Percentiles rank a stretch among this genome's conserved stretches.
Evolutionary conservation across 176 grass and related monocot genomes (phyloP).

Genomic region (Ensete glaucum): DNA sequence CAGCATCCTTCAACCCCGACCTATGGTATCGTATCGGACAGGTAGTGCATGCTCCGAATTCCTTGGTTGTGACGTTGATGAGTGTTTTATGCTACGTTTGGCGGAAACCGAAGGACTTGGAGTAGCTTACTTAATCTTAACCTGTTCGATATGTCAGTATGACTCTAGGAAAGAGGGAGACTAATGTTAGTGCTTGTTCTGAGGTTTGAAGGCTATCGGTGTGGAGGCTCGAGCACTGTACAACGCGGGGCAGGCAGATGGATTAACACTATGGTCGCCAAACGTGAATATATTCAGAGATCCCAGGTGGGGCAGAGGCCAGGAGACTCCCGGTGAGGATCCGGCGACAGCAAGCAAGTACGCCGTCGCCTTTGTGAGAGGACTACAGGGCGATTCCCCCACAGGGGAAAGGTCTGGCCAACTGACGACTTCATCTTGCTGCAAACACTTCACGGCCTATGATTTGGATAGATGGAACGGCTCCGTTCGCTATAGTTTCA

Average conservation of each 20-base stretch:
- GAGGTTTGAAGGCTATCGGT: too few species aligned
- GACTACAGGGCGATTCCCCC: constrained; percentile 61
- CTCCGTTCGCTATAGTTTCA: constrained; percentile 49
- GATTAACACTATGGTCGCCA: constrained; percentile 80
- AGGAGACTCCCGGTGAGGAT: constrained; percentile 53
- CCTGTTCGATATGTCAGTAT: neutral
- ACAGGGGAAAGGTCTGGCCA: constrained; percentile 32
- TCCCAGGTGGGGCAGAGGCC: constrained; percentile 54
- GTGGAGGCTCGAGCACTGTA: too few species aligned
- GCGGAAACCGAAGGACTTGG: too few species aligned
- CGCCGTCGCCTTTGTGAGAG: constrained; percentile 70
- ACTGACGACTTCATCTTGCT: constrained; percentile 85
- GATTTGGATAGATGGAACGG: constrained; percentile 84
- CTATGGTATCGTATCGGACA: constrained; percentile 88
- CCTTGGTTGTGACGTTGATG: too few species aligned
- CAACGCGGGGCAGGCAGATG: constrained; percentile 74
- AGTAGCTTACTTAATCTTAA: too few species aligned
- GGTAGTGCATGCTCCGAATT: constrained; percentile 18
- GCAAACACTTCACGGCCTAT: constrained; percentile 94
- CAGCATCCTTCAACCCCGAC: constrained; percentile 61
- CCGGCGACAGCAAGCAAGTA: constrained; percentile 69
- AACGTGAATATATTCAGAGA: constrained; percentile 87
- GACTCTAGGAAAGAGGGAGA: constrained; percentile 30
- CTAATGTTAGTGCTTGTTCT: constrained; percentile 30
- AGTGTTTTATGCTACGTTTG: neutral